A percentile compares a stretch with the other conserved stretches of the same genome.
Conservation (phyloP, 331 rosid species). For the Cydonia oblonga region DNA sequence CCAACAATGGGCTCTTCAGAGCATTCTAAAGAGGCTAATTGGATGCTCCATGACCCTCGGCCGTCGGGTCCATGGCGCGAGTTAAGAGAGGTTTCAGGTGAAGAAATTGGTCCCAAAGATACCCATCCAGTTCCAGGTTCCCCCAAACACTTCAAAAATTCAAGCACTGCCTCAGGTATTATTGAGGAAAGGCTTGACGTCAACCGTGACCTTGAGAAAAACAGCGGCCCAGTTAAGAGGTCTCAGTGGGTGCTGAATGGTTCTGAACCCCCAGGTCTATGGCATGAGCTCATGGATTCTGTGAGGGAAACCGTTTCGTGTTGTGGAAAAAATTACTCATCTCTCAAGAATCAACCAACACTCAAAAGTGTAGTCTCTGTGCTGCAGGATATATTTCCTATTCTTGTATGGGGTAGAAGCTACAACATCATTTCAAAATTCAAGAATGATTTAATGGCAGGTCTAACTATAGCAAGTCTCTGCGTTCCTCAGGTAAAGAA, state of each 20-base stretch:
- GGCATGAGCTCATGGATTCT: constrained; percentile 20
- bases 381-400: constrained; percentile 34
- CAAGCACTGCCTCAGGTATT: constrained; percentile 1
- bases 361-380: constrained; percentile 18
- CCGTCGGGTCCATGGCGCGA: background rate
- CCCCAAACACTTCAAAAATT: constrained; percentile 57
- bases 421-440: constrained; percentile 26
- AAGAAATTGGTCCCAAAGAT: background rate
- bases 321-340: constrained; percentile 2
- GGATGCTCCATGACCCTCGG: background rate
- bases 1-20: constrained; percentile 9
- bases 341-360: constrained; percentile 15
- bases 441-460: constrained; percentile 54
- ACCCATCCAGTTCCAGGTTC: constrained; percentile 19
- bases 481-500: constrained; percentile 67
- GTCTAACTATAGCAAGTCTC: constrained; percentile 65
- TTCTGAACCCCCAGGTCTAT: constrained; percentile 44
- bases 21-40: background rate
- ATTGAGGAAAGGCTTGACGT: constrained; percentile 12
- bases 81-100: constrained; percentile 1
- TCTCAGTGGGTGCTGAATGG: constrained; percentile 47
- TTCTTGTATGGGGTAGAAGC: constrained; percentile 42
- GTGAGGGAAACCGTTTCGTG: constrained; percentile 11
- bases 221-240: constrained; percentile 4
- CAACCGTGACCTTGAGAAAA: constrained; percentile 26